Evolutionary conservation across 441 rosid species (phyloP), one percentile per base, ranked within the genome.

Genomic region (Adansonia rubrostipa): DNA sequence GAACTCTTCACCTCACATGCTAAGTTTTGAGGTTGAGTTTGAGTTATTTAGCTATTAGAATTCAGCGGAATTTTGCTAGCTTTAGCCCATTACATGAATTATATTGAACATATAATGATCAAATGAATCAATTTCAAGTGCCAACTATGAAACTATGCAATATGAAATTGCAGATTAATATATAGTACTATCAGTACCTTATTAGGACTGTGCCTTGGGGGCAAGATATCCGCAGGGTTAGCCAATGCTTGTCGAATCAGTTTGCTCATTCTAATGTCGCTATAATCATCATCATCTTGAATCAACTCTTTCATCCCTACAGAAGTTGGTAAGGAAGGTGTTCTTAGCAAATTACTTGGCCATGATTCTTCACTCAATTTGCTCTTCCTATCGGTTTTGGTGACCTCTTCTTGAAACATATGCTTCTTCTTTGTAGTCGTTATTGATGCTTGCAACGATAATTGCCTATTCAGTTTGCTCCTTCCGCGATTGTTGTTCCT

Each of bases 201-300:
- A 2, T 15, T 71, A 4, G 88, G 78, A 80, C 56, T 51, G 14
- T 73, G 86, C 48, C 72, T 67, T 3, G 78, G 85, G 0, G 84
- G 87, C 66, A 79, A 78, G 76, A 78, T 42, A 48, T 67, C 85
- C 5, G 88, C 69, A 28, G 93, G 79, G 68, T 77, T 77, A 28
- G 88, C 87, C 75, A 89, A 86, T 69, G 97, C 94, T 77, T 87
- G 90, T 74, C 89, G 88, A 45, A 91, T 92, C 81, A 94, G 83
- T 78, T 71, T 80, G 81, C 90, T 89, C 94, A 89, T 88, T 62
- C 92, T 84, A 15, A 87, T 79, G 68, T 89, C 87, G 20, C 78
- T 67, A 9, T 86, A 0, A 24, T 24, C 28, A 24, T 24, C 85
- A 78, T 61, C 70, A 66, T 58, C 81, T 28, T 81, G 69, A 76